phyloP scores from a whole-genome alignment of 768 basidiomycete species.

The Phylloporus arenicola region DNA sequence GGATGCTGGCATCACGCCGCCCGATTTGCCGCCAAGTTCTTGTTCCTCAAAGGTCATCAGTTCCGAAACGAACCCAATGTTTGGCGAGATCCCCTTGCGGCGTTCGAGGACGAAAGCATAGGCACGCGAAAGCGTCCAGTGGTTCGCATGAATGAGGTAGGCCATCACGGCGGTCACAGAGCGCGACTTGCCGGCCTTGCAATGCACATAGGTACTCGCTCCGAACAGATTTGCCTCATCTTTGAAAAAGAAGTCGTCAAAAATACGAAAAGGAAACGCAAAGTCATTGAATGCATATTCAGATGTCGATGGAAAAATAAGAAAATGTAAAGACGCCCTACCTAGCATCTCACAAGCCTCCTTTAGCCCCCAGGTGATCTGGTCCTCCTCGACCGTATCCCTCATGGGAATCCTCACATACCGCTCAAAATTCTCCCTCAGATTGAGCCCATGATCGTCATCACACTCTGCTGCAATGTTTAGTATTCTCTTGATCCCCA shows the following conservation, averaged over 20 bases:
- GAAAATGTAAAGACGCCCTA: slow-evolving; percentile 37
- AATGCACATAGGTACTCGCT: slow-evolving; percentile 90
- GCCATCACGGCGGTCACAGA: slow-evolving; percentile 96
- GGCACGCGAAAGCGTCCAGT: slow-evolving; percentile 90
- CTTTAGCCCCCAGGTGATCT: slow-evolving; percentile 71
- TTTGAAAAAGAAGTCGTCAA: slow-evolving; percentile 28
- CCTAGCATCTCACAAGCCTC: slow-evolving; percentile 86
- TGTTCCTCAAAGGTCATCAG: slow-evolving; percentile 94
- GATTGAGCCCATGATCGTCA: slow-evolving; percentile 65
- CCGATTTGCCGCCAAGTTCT: slow-evolving; percentile 63
- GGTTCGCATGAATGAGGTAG: slow-evolving; percentile 95
- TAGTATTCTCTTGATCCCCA: slow-evolving; percentile 83
- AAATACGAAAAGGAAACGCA: neutral
- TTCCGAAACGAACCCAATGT: slow-evolving; percentile 96
- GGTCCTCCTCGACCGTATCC: slow-evolving; percentile 93
- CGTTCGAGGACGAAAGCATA: slow-evolving; percentile 91
- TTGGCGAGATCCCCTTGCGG: slow-evolving; percentile 91
- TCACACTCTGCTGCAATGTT: slow-evolving; percentile 93
- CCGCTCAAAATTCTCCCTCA: slow-evolving; percentile 70
- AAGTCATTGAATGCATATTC: slow-evolving; percentile 2
- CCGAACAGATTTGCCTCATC: slow-evolving; percentile 90
- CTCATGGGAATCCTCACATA: slow-evolving; percentile 89
- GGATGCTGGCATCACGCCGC: slow-evolving; percentile 18
- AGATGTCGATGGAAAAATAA: neutral
- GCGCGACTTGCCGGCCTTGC: slow-evolving; percentile 92